Evolutionary conservation across 2,329 filamentous ascomycete species (phyloP).

Genomic region (Aspergillus novoparasiticus): DNA sequence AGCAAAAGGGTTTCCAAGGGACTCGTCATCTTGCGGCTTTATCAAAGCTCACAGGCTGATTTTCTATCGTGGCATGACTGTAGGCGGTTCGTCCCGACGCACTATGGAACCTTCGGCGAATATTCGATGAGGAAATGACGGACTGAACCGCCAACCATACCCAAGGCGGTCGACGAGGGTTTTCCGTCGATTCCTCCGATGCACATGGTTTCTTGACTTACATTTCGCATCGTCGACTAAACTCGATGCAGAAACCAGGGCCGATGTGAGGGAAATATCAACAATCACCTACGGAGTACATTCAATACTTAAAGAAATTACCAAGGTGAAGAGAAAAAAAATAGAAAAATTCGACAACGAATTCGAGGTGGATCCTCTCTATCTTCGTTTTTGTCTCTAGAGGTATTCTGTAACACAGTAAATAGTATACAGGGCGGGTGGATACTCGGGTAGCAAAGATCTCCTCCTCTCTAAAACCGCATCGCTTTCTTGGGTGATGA

Average conservation of each 20-base stretch:
- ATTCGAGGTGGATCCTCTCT: no score
- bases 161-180: not conserved
- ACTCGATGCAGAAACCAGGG: not conserved
- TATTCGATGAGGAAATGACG: not conserved
- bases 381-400: no score
- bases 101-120: slow-evolving; percentile 5
- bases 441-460: not conserved
- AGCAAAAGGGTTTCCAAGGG: not conserved
- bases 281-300: no score
- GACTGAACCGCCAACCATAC: not conserved
- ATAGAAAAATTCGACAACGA: no score
- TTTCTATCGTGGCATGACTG: not conserved
- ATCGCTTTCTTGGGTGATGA: no score
- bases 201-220: not conserved
- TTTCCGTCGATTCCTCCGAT: not conserved
- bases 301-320: no score
- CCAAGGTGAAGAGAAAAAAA: no score
- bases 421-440: no score
- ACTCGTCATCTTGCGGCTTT: slow-evolving; percentile 8
- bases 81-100: slow-evolving; percentile 8
- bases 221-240: not conserved
- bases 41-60: slow-evolving; percentile 4
- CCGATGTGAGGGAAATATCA: not conserved
- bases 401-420: no score
- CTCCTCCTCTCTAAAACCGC: no score